Evolutionary conservation across 1,284 basidiomycete genomes (phyloP).

Genomic region (Cryptococcus deneoformans): DNA sequence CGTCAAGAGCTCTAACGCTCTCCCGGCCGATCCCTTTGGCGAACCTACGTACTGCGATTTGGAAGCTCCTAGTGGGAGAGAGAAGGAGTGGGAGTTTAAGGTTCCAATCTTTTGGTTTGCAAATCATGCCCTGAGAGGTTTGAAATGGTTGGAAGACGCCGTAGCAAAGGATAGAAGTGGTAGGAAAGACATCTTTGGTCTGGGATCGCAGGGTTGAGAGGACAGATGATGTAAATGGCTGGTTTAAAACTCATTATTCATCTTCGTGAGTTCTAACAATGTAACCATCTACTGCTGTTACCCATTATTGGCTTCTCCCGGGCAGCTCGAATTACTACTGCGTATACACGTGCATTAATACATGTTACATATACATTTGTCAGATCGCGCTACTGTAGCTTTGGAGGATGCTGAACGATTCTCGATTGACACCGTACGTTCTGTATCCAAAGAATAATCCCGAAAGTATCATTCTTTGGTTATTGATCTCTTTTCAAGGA

Average conservation of each 20-base stretch:
- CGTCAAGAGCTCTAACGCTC: background rate
- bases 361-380: too few species aligned
- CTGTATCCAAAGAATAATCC: too few species aligned
- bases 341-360: too few species aligned
- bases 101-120: slow-evolving; percentile 45
- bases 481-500: too few species aligned
- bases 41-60: background rate
- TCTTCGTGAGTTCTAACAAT: too few species aligned
- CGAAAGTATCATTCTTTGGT: too few species aligned
- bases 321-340: too few species aligned
- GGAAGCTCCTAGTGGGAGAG: background rate
- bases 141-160: slow-evolving; percentile 36
- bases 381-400: too few species aligned
- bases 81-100: background rate
- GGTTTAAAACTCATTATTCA: background rate
- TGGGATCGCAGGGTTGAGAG: slow-evolving; percentile 2
- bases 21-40: background rate
- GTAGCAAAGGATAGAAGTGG: slow-evolving; percentile 24
- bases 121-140: slow-evolving; percentile 28
- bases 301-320: too few species aligned
- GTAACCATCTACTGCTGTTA: too few species aligned
- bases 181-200: slow-evolving; percentile 15
- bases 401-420: too few species aligned
- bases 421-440: too few species aligned
- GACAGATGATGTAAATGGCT: background rate